Evolutionary conservation across 352 stramenopile genomes (phyloP).

Genomic region (Blastocystis sp.): DNA sequence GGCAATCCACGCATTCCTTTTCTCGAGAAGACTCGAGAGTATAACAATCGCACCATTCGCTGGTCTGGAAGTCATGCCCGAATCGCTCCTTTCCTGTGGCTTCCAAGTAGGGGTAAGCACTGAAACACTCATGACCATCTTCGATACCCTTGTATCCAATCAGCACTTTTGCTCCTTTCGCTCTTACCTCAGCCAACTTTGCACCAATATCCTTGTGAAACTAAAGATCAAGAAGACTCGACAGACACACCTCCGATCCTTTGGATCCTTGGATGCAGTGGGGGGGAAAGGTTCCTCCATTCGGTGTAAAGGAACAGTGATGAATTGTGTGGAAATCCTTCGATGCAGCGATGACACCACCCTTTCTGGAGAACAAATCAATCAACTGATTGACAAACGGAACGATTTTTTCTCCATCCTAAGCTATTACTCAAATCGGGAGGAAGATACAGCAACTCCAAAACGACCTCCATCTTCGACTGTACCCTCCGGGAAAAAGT

Average conservation of each 20-base stretch:
- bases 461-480: constrained; percentile 56
- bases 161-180: constrained; percentile 42
- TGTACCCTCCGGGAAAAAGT: constrained; percentile 33
- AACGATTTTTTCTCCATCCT: constrained; percentile 64
- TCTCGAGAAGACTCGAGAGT: constrained; percentile 13
- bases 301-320: constrained; percentile 61
- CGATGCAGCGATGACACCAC: constrained; percentile 54
- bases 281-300: constrained; percentile 62
- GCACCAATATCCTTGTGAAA: constrained; percentile 37
- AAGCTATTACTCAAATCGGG: not conserved
- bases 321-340: constrained; percentile 60
- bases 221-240: not conserved
- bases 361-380: constrained; percentile 40
- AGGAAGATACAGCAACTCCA: constrained; percentile 11
- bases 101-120: constrained; percentile 59
- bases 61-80: not conserved
- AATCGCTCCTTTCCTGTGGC: constrained; percentile 40
- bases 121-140: constrained; percentile 60
- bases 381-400: constrained; percentile 44
- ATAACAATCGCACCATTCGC: constrained; percentile 59
- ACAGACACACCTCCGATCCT: constrained; percentile 18
- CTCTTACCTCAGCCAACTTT: not conserved
- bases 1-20: not conserved
- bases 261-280: constrained; percentile 63
- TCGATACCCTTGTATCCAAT: constrained; percentile 63